These are phyloP conservation scores for Lecanicillium sp. DNA, from an alignment of 2,329 filamentous ascomycete genomes.

Conservation along the genomic window DNA sequence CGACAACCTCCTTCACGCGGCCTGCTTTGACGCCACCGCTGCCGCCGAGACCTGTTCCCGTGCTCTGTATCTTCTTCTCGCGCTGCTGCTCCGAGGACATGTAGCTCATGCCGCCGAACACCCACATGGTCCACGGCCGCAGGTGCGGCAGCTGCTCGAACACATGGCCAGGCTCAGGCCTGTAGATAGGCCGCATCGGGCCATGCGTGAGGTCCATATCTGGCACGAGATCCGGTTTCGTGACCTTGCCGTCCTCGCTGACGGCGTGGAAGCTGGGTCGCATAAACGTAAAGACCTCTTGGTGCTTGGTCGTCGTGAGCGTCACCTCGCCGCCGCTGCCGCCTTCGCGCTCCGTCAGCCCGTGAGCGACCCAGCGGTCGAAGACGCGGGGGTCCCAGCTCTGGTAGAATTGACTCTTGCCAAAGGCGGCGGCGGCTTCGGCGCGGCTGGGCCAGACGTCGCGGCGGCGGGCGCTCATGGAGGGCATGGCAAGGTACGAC, in stretches of 20 bases:
- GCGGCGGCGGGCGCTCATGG: constrained; percentile 63
- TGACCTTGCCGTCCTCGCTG: constrained; percentile 28
- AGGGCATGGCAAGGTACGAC: constrained; percentile 34
- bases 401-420: constrained; percentile 63
- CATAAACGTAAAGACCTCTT: constrained; percentile 67
- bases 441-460: constrained; percentile 76
- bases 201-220: constrained; percentile 40
- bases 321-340: constrained; percentile 50
- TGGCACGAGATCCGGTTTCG: too few species aligned
- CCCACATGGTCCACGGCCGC: constrained; percentile 60
- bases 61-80: constrained; percentile 55
- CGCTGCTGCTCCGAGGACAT: constrained; percentile 47
- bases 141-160: constrained; percentile 53
- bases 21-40: constrained; percentile 60
- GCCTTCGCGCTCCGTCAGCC: constrained; percentile 58
- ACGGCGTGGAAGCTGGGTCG: constrained; percentile 50
- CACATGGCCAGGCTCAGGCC: constrained; percentile 54
- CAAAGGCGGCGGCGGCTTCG: constrained; percentile 62
- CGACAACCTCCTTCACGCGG: constrained; percentile 57
- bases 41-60: constrained; percentile 60
- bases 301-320: constrained; percentile 75
- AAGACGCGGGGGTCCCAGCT: constrained; percentile 78
- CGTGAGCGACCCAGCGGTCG: constrained; percentile 54
- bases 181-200: constrained; percentile 53
- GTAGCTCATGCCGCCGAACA: constrained; percentile 57